Base-by-base conservation (phyloP, 192 early-diverging fungal species). In the Funneliformis mosseae region DNA sequence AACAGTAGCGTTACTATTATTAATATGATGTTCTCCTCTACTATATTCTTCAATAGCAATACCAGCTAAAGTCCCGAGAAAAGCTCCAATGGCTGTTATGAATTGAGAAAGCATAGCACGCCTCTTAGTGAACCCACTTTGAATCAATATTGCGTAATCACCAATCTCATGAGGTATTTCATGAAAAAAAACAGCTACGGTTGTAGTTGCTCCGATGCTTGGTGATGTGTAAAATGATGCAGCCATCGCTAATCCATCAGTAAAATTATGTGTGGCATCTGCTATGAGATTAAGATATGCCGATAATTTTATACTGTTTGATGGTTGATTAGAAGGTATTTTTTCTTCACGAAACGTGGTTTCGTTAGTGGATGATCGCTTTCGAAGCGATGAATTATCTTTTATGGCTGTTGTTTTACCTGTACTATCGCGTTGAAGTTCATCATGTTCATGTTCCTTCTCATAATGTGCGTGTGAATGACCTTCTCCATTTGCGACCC, bases 111-210 rank as follows among this genome's bases (percentile, higher is more conserved):
- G 81, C 87, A 95, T 86, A 16, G 95, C 95, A 74, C 89, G 88
- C 70, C 88, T 84, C 10, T 92, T 89, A 55, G 93, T 91, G 72
- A 96, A 93, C 0, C 95, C 95, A 21, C 91, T 92, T 82, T 94
- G 93, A 76, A 94, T 91, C 74, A 96, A 86, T 64, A 96, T 95
- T 16, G 95, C 94, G 91, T 93, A 96, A 81, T 96, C 95, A 62
- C 94, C 94, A 5, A 96, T 91, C 86, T 95, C 93, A 78, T 96
- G 95, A 6, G 95, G 95, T 76, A 96, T 95, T 83, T 96, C 95
- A 81, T 96, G 95, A 87, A 96, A 94, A 45, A 95, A 94, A 28
- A 96, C 93, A 0, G 95, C 95, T 0, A 96, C 91, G 42, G 93
- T 91, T 8, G 95, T 96, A 4, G 94, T 94, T 8, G 94, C 89